Evolutionary conservation across 2,329 filamentous ascomycete species (phyloP), one percentile per base, ranked within the genome.

Genomic region (Aspergillus fischeri): DNA sequence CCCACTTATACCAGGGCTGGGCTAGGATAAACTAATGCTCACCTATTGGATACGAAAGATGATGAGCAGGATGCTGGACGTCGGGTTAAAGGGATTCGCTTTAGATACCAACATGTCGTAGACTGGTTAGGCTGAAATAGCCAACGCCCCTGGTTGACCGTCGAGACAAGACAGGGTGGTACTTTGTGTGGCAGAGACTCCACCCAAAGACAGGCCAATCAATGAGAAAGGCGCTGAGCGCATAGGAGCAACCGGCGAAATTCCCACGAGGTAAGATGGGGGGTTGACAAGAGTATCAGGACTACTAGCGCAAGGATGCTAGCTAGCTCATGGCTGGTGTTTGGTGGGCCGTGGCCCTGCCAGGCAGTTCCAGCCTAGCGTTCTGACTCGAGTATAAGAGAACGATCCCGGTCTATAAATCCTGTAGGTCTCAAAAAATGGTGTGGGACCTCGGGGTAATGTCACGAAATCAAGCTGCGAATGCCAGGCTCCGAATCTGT

Each of bases 131-230:
- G 24, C 44, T 47, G 20, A 24, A 47, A 47, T 24, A 25, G 20
- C 44, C 20, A 47, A 47, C 3, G 35, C 59, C 62, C 62, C 63
- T 57, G 60, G 62, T 63, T 60, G 63, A 51, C 50, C 59, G 58
- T 54, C 57, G 59, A 38, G 14, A 17, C 32, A 38, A 38, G 32
- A 38, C 55, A 42, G 59, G 58, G 56, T 60, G 54, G 63, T 63
- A 65, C 59, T 60, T 63, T 59, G 62, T 61, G 60, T 63, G 60
- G 60, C 60, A 64, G 55, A 60, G 63, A 57, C 62, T 63, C 63
- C 63, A 65, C 63, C 44, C 50, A 48, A 27, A 44, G 60, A 55
- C 55, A 63, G 56, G 50, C 62, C 58, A 65, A 57, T 63, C 57
- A 59, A 49, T 55, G n/a, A 14, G 11, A 47, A 45, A 6, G 55